Percentiles rank a stretch among this genome's conserved stretches.
Conservation (phyloP, 768 basidiomycete genomes). For the Termitomyces sp. region DNA sequence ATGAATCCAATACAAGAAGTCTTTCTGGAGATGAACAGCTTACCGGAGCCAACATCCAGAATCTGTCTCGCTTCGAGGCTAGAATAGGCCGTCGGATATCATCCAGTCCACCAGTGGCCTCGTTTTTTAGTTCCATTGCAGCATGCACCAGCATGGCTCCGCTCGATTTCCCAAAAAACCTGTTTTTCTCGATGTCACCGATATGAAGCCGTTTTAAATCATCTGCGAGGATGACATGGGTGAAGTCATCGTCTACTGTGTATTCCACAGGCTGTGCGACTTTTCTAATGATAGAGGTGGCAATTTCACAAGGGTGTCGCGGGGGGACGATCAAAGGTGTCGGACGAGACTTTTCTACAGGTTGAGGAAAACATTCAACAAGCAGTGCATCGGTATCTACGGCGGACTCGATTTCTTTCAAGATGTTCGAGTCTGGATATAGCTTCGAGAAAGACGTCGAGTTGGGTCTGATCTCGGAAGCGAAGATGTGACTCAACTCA, state of each 20-base stretch:
- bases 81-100: conserved; percentile 8
- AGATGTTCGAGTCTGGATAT: conserved; percentile 57
- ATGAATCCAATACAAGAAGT: neutral
- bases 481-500: conserved; percentile 16
- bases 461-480: neutral
- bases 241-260: conserved; percentile 28
- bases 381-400: conserved; percentile 12
- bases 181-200: conserved; percentile 29
- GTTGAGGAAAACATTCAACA: neutral
- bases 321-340: neutral
- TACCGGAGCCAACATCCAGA: conserved; percentile 32
- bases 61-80: conserved; percentile 24
- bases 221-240: conserved; percentile 21
- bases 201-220: conserved; percentile 27
- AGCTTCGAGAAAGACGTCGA: conserved; percentile 31
- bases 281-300: conserved; percentile 28
- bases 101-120: conserved; percentile 37
- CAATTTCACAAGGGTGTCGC: conserved; percentile 18
- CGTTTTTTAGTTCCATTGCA: conserved; percentile 55
- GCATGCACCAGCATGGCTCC: conserved; percentile 47
- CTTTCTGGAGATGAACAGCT: conserved; percentile 7
- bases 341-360: neutral
- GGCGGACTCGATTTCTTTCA: conserved; percentile 44
- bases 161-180: conserved; percentile 54
- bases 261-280: conserved; percentile 16